Base-by-base conservation (phyloP, 495 filamentous ascomycete species). In the Chlorociboria aeruginascens region DNA sequence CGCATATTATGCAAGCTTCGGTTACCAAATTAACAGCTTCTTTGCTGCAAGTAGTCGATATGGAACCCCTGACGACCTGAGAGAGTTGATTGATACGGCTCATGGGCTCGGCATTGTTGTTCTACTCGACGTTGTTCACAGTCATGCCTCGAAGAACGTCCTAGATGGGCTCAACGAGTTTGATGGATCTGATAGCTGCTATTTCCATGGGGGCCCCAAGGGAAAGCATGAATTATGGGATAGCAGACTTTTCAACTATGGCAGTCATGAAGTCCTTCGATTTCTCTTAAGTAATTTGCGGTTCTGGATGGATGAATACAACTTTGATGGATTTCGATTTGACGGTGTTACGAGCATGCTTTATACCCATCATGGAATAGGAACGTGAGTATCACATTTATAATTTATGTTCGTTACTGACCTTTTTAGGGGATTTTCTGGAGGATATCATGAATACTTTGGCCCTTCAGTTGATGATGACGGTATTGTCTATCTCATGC, bases 231-330 rank as follows among this genome's bases (percentile, higher is more conserved):
- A 94, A 31, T 74, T 88, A 28, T 98, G 92, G 92, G 93, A 97
- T 62, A 93, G 85, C 57, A 78, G 92, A 43, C 68, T 98, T 39
- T 98, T 97, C 74, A 98, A 98, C 69, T 98, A 96, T 64, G 89
- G 88, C 33, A 77, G 75, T 52, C 89, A 98, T 61, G 92, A 98
- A 63, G 92, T 98, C 31, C 63, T 98, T 59, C 75, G 92, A 17
- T 98, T 98, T 66, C 70, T 98, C 47, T 69, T 98, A 37, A 94
- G 87, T 65, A 98, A 98, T 63, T 71, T 98, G 48, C 77, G 93
- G 20, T 98, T 95, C 70, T 98, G 93, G 85, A 96, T 98, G 90
- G 92, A 98, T 48, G 90, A 96, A 61, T 98, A 96, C 59, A 63
- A 76, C 41, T 96, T 98, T 62, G 92, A 97, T 61, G 92, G 92